phyloP scores from a whole-genome alignment of 225 moss, liverwort and hornwort species.

The Marchantia polymorpha region DNA sequence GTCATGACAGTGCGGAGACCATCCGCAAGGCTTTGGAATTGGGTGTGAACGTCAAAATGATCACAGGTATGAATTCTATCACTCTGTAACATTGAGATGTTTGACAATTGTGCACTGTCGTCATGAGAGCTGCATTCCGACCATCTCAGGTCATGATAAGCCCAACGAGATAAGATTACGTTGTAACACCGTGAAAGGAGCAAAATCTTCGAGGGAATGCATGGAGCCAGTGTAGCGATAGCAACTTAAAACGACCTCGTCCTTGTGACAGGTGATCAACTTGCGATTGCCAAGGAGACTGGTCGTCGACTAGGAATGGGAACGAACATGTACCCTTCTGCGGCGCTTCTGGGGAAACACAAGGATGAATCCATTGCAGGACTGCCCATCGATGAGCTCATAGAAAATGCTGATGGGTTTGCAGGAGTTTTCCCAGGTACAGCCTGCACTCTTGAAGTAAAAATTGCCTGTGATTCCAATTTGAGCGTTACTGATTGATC shows the following conservation, averaged over 20 bases:
- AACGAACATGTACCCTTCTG: conserved; percentile 52
- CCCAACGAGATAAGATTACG: too few relatives aligned
- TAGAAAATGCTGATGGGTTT: conserved; percentile 56
- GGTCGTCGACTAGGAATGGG: conserved; percentile 55
- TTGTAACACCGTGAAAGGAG: too few relatives aligned
- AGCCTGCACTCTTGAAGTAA: too few relatives aligned
- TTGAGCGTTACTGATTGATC: background rate
- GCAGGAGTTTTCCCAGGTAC: conserved; percentile 55
- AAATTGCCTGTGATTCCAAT: too few relatives aligned
- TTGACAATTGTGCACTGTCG: too few relatives aligned
- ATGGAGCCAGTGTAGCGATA: too few relatives aligned
- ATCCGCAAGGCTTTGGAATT: conserved; percentile 42
- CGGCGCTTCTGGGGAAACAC: conserved; percentile 41
- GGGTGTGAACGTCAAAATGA: conserved; percentile 56
- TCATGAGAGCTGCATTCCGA: too few relatives aligned
- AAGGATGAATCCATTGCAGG: conserved; percentile 42
- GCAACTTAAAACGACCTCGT: too few relatives aligned
- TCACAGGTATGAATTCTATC: conserved; percentile 36
- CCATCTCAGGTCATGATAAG: too few relatives aligned
- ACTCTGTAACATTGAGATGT: too few relatives aligned
- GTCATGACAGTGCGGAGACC: conserved; percentile 56
- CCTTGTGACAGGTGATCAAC: conserved; percentile 33
- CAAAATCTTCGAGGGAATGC: too few relatives aligned
- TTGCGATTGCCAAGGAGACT: conserved; percentile 56
- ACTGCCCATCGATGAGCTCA: conserved; percentile 49